Conservation (phyloP, 148 eudicot species). For the Rhododendron kiyosumense region DNA sequence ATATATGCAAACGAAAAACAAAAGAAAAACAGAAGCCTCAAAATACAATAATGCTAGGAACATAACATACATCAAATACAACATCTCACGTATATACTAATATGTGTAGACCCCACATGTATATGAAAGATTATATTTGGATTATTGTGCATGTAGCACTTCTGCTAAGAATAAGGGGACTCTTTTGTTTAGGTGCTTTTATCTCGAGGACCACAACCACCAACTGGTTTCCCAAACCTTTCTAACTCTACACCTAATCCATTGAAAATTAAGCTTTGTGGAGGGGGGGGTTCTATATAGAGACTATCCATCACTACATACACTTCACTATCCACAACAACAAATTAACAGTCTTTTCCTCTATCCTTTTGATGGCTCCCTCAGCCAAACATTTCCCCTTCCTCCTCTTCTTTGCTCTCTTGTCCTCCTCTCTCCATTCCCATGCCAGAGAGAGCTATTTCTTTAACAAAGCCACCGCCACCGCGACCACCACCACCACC, state of each 20-base stretch:
- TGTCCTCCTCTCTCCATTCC: conserved; percentile 27
- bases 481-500: background rate
- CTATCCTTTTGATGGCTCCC: conserved; percentile 24
- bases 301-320: conserved; percentile 13
- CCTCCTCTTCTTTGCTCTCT: conserved; percentile 39
- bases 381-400: conserved; percentile 16
- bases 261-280: background rate
- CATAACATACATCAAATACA: no score
- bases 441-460: conserved; percentile 73
- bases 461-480: conserved; percentile 49
- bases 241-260: background rate
- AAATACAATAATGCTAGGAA: no score
- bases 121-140: no score
- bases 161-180: background rate
- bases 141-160: no score
- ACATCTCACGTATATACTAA: no score
- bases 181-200: conserved; percentile 2
- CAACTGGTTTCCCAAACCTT: conserved; percentile 8
- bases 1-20: no score
- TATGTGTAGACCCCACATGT: no score
- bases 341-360: background rate
- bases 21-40: no score
- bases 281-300: conserved; percentile 26
- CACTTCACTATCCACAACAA: background rate
- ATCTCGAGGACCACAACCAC: conserved; percentile 16